Percentiles rank a stretch among this genome's conserved stretches.
These are phyloP conservation scores for Trichoderma koningii DNA, from an alignment of 2,329 filamentous ascomycete species.

Conservation along the genomic window DNA sequence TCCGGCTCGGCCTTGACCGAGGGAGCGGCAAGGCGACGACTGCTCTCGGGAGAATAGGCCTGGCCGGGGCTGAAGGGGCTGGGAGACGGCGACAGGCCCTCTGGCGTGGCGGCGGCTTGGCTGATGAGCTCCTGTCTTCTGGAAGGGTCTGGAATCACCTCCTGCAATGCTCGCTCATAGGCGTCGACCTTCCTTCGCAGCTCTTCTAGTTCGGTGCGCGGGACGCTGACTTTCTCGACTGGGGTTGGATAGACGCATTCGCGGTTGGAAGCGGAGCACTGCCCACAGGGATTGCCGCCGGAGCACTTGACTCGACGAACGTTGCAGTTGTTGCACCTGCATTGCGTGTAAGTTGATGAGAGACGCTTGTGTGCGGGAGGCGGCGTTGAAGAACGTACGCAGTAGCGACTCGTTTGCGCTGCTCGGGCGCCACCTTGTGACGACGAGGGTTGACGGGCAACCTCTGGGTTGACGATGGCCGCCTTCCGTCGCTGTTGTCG, in stretches of 20 bases:
- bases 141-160: slow-evolving; percentile 42
- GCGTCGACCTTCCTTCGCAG: slow-evolving; percentile 44
- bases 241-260: slow-evolving; percentile 52
- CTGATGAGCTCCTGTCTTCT: slow-evolving; percentile 41
- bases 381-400: slow-evolving; percentile 41
- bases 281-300: slow-evolving; percentile 51
- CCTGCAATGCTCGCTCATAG: slow-evolving; percentile 46
- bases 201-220: slow-evolving; percentile 46
- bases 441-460: slow-evolving; percentile 54
- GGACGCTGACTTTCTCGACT: slow-evolving; percentile 48
- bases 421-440: slow-evolving; percentile 50
- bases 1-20: slow-evolving; percentile 29
- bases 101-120: slow-evolving; percentile 32
- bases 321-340: slow-evolving; percentile 57
- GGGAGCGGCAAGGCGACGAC: slow-evolving; percentile 7
- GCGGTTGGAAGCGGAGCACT: slow-evolving; percentile 47
- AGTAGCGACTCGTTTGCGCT: slow-evolving; percentile 52
- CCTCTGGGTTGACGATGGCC: slow-evolving; percentile 37
- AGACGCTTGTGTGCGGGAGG: not conserved
- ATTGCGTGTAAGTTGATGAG: not conserved
- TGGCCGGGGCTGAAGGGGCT: slow-evolving; percentile 25
- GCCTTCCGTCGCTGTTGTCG: slow-evolving; percentile 34
- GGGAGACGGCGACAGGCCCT: slow-evolving; percentile 32
- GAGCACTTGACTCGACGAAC: slow-evolving; percentile 55
- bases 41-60: slow-evolving; percentile 11